A percentile compares a stretch with the other conserved stretches of the same genome.
phyloP scores from a whole-genome alignment of 306 rosid genomes.

The Bauhinia variegata region DNA sequence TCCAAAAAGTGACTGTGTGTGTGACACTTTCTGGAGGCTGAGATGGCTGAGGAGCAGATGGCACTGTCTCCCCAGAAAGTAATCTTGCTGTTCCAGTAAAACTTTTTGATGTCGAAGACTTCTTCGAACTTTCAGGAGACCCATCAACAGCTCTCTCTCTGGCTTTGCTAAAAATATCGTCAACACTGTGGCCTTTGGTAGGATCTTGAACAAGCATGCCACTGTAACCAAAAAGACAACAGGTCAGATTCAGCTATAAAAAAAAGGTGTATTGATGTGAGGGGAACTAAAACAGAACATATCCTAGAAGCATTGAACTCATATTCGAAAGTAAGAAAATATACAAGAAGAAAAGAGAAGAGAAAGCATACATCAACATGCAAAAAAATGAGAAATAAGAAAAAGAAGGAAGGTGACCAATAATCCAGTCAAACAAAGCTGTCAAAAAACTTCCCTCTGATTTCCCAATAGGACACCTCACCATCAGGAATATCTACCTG shows the following conservation, averaged over 20 bases:
- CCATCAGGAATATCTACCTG: no score
- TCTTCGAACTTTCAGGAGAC: constrained; percentile 46
- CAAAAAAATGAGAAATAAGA: no score
- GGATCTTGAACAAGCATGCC: constrained; percentile 98
- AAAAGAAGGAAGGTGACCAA: no score
- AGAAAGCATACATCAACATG: no score
- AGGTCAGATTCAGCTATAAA: constrained; percentile 1
- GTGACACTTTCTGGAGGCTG: constrained; percentile 51
- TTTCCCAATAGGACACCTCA: no score
- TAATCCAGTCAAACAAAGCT: no score
- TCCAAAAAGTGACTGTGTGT: constrained; percentile 79
- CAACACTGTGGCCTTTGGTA: constrained; percentile 57
- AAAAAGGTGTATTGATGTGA: not conserved
- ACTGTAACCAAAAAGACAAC: constrained; percentile 45
- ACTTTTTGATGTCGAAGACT: constrained; percentile 61
- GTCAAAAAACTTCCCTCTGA: not conserved
- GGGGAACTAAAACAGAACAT: not conserved
- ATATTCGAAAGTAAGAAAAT: no score
- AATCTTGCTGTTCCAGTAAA: constrained; percentile 83
- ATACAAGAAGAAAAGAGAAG: no score
- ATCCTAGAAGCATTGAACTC: constrained; percentile 11
- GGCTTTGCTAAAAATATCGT: constrained; percentile 71
- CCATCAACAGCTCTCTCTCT: constrained; percentile 54
- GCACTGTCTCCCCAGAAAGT: constrained; percentile 77
- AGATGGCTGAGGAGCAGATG: constrained; percentile 69